A percentile compares a stretch with the other conserved stretches of the same genome.
These are phyloP conservation scores for Austroboletus olivaceoglutinosus DNA, from an alignment of 1,284 basidiomycete species.

Conservation along the genomic window DNA sequence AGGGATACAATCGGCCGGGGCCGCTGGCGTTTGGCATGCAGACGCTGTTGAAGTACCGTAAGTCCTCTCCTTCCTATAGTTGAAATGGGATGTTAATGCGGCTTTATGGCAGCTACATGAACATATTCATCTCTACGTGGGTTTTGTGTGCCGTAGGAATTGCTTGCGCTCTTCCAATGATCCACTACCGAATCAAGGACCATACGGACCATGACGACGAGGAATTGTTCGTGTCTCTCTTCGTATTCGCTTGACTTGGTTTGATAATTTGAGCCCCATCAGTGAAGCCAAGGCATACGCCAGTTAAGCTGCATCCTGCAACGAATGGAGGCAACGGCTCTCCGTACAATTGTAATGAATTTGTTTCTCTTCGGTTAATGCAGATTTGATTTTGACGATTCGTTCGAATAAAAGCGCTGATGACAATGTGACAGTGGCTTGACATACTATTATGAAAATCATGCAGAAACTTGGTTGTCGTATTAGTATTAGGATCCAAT, in stretches of 20 bases:
- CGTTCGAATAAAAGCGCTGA: not conserved
- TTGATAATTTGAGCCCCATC: conserved; percentile 5
- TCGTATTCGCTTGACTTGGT: not conserved
- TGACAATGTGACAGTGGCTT: not conserved
- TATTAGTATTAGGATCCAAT: no score
- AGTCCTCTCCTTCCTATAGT: conserved; percentile 3
- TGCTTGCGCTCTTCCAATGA: conserved; percentile 39
- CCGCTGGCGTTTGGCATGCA: conserved; percentile 32
- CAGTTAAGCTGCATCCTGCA: not conserved
- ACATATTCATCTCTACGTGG: conserved; percentile 40
- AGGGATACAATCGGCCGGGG: conserved; percentile 32
- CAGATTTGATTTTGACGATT: not conserved
- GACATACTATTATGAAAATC: no score
- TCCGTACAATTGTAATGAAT: not conserved
- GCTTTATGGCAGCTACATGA: conserved; percentile 33
- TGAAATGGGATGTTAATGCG: not conserved
- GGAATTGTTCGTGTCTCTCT: conserved; percentile 22
- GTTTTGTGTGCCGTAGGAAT: conserved; percentile 35
- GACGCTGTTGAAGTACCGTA: conserved; percentile 24
- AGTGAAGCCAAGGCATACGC: conserved; percentile 15
- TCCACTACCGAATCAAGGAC: conserved; percentile 38
- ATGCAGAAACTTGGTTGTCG: no score
- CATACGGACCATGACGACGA: conserved; percentile 34
- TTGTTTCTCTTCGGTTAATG: not conserved
- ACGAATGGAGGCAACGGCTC: not conserved